These are phyloP conservation scores for Penicillium sp. DNA, from an alignment of 2,329 filamentous ascomycete species.

Conservation along the genomic window DNA sequence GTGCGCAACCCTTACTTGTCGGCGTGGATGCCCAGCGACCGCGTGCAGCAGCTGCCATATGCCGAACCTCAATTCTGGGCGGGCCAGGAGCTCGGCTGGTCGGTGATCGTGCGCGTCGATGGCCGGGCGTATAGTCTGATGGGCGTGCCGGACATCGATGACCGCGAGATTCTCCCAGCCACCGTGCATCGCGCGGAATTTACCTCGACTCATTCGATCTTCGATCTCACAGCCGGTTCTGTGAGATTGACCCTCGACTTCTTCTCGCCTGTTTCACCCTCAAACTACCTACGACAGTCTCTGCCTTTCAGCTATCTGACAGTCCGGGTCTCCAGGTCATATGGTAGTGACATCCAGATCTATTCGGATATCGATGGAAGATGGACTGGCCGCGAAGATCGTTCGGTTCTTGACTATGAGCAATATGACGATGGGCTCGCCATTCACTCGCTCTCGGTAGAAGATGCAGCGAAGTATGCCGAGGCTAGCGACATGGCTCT, in stretches of 20 bases:
- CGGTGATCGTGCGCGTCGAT: constrained; percentile 47
- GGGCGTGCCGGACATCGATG: constrained; percentile 36
- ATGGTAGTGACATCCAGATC: constrained; percentile 40
- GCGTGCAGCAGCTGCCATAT: constrained; percentile 41
- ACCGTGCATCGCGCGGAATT: constrained; percentile 42
- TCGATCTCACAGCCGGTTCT: constrained; percentile 43
- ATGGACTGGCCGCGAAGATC: constrained; percentile 44
- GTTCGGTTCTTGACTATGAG: constrained; percentile 29
- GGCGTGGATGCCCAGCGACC: constrained; percentile 49
- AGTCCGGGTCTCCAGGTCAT: constrained; percentile 34
- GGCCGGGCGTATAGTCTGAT: constrained; percentile 48
- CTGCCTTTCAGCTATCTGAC: constrained; percentile 52
- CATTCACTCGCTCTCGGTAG: constrained; percentile 39
- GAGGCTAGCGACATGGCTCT: constrained; percentile 47
- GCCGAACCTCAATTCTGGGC: constrained; percentile 50
- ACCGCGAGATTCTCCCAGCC: constrained; percentile 34
- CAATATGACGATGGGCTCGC: constrained; percentile 26
- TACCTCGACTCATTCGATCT: constrained; percentile 48
- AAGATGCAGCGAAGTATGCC: constrained; percentile 36
- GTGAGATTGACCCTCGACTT: constrained; percentile 47
- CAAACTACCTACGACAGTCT: constrained; percentile 48
- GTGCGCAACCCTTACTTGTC: constrained; percentile 51
- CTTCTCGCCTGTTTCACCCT: constrained; percentile 50
- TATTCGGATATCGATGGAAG: constrained; percentile 51
- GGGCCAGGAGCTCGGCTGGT: constrained; percentile 48